phyloP scores from a whole-genome alignment of 148 eudicot species.

The Persicaria maculosa region DNA sequence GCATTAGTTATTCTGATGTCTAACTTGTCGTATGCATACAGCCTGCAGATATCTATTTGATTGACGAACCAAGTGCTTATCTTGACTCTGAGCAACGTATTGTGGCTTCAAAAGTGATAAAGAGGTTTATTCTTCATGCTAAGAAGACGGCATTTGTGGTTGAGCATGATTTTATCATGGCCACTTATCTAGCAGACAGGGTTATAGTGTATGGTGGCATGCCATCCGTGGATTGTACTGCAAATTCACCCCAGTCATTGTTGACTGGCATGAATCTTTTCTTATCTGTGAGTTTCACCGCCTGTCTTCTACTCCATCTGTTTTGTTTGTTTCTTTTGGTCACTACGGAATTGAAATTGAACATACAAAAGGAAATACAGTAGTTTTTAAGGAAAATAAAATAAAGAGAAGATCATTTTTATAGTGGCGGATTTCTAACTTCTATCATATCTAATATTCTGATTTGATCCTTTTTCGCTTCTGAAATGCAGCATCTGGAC shows the following conservation, averaged over 20 bases:
- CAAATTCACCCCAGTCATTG: slow-evolving; percentile 81
- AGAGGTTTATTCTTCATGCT: slow-evolving; percentile 88
- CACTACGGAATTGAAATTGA: too few relatives aligned
- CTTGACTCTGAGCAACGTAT: slow-evolving; percentile 99
- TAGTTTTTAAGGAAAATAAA: too few relatives aligned
- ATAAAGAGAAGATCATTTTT: too few relatives aligned
- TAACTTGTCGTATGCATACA: slow-evolving; percentile 29
- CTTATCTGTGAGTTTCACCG: slow-evolving; percentile 57
- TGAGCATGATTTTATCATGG: slow-evolving; percentile 97
- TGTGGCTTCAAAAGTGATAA: slow-evolving; percentile 94
- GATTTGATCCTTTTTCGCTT: too few relatives aligned
- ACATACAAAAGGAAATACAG: too few relatives aligned
- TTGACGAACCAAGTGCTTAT: slow-evolving; percentile 96
- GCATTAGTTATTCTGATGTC: neutral
- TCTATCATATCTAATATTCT: too few relatives aligned
- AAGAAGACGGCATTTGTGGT: slow-evolving; percentile 97
- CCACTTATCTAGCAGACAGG: slow-evolving; percentile 89
- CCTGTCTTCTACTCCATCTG: neutral
- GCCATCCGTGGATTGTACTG: slow-evolving; percentile 79
- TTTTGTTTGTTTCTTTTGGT: neutral
- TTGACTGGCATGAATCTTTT: slow-evolving; percentile 91
- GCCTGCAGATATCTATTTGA: slow-evolving; percentile 95
- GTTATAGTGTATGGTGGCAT: slow-evolving; percentile 85
- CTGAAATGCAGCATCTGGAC: slow-evolving; percentile 63
- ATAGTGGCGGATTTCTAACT: too few relatives aligned